These are phyloP conservation scores for Gossypium schwendimanii DNA, from an alignment of 441 rosid genomes.

Conservation along the genomic window DNA sequence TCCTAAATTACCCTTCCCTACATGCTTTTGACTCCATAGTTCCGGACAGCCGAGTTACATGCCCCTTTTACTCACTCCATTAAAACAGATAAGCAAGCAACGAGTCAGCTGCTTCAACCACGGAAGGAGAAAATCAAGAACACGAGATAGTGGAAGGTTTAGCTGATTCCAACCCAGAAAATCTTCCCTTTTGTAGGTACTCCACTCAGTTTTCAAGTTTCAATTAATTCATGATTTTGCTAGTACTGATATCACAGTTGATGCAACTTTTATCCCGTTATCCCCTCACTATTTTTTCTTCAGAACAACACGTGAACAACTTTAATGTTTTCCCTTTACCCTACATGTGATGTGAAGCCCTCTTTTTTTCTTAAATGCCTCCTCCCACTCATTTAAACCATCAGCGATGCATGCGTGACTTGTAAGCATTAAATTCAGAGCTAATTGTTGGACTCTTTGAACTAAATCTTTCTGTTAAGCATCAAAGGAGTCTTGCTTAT, in stretches of 20 bases:
- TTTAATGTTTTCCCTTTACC: conserved; percentile 3
- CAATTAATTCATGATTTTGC: neutral
- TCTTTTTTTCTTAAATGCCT: neutral
- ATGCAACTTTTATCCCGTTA: neutral
- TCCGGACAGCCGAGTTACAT: neutral
- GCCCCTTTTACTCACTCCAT: neutral
- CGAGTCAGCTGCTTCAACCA: neutral
- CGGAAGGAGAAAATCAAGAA: neutral
- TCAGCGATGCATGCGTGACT: neutral
- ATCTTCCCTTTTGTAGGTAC: neutral
- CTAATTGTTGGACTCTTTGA: neutral
- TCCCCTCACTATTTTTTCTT: neutral
- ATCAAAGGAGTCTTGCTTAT: neutral
- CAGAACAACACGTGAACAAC: conserved; percentile 12
- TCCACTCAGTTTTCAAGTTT: neutral
- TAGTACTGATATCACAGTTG: neutral
- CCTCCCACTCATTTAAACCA: neutral
- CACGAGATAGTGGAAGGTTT: neutral
- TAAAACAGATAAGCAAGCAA: neutral
- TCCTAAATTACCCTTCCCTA: neutral
- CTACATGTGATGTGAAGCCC: neutral
- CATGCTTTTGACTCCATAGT: neutral
- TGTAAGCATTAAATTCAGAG: neutral
- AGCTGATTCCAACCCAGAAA: neutral
- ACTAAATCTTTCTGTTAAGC: neutral